Evolutionary conservation across 768 basidiomycete species (phyloP), one percentile per base, ranked within the genome.

Genomic region (Amanita muscaria): DNA sequence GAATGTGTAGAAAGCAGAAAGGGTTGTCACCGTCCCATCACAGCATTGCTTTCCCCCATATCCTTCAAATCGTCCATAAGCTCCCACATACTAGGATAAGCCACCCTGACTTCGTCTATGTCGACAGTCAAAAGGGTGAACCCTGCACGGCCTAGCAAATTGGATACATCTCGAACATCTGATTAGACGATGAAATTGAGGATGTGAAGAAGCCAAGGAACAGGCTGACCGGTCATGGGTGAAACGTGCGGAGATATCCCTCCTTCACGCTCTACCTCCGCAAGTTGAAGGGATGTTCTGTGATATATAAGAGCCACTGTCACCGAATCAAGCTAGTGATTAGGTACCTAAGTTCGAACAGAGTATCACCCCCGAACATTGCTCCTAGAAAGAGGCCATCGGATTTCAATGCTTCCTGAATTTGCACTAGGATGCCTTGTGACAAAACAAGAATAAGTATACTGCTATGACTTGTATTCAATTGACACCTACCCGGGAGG

Each of bases 221-320:
- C 42, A 31, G 15, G 53, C 72, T 23, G 46, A 91, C 93, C 88
- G 49, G 93, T 92, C 96, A 99, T 98, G 1, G 96, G 96, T 1
- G 94, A 98, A 27, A 99, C 64, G 46, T 90, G 86, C 5, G 93
- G 92, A n/a, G 92, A 92, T 43, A 99, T 85, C 1, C 96, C 96
- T 5, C 96, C 96, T 61, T 94, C 84, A 7, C 92, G 78, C 55
- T 99, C 94, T 16, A 83, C 68, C 66, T 98, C 88, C 6, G 96
- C 94, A 0, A 99, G 73, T 56, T 98, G 96, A 21, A 99, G 71
- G 3, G 93, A 75, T 29, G 96, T 93, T 54, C 94, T 52, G 34
- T 7, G 16, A 30, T 50, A 31, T 47, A 18, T 32, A 51, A 15
- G 19, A 21, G 19, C 33, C 27, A 31, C 11, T 21, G 16, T n/a